A percentile compares a stretch with the other conserved stretches of the same genome.
phyloP scores from a whole-genome alignment of 192 early-diverging fungal species.

The Coemansia sp. region DNA sequence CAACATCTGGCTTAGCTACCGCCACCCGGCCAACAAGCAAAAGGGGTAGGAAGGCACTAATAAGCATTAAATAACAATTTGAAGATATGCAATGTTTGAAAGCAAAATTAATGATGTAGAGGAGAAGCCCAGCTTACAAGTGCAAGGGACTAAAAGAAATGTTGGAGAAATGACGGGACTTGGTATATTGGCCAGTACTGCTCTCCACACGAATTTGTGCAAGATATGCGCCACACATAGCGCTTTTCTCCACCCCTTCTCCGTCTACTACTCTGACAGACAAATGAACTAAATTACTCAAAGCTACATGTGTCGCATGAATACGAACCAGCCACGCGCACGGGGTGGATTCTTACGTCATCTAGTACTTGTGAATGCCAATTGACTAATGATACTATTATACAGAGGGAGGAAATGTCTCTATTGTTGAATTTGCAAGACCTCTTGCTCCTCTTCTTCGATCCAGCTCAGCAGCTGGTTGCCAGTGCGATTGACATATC shows the following conservation, averaged over 20 bases:
- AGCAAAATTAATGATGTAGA: background rate
- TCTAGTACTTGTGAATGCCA: background rate
- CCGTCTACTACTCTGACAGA: background rate
- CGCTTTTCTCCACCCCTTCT: background rate
- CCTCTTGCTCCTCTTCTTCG: constrained; percentile 47
- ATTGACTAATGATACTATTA: background rate
- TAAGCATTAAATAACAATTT: background rate
- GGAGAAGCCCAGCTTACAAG: too few relatives aligned
- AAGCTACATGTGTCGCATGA: too few relatives aligned
- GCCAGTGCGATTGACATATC: constrained; percentile 37
- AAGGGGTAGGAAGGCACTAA: background rate
- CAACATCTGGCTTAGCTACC: constrained; percentile 25
- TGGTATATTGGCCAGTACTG: constrained; percentile 19
- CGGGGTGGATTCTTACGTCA: background rate
- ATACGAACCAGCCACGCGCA: too few relatives aligned
- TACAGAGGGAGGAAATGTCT: background rate
- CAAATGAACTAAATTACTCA: background rate
- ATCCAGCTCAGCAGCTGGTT: constrained; percentile 44
- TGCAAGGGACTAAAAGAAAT: too few relatives aligned
- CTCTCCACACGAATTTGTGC: background rate
- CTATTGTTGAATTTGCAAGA: constrained; percentile 20
- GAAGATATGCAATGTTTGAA: background rate
- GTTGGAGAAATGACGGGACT: background rate
- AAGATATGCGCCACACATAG: background rate
- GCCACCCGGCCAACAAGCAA: background rate